phyloP scores from a whole-genome alignment of 78 protist species.

The Anaeramoeba flamelloides region DNA sequence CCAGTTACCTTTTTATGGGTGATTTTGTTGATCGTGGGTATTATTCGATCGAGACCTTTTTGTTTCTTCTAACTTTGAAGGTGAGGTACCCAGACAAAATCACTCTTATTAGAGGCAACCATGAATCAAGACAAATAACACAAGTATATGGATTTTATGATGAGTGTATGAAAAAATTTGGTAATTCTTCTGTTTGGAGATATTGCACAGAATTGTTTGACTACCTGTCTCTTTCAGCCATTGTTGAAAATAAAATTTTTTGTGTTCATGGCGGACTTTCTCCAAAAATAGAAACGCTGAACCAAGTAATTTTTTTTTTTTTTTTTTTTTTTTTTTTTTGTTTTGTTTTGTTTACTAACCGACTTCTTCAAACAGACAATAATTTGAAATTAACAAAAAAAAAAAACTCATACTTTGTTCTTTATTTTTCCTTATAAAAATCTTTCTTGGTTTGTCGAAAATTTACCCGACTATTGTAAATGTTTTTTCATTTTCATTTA shows the following conservation, averaged over 20 bases:
- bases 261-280: conserved; percentile 99
- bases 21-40: conserved; percentile 99
- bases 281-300: conserved; percentile 73
- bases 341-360: no score
- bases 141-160: conserved; percentile 99
- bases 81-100: conserved; percentile 40
- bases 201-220: conserved; percentile 95
- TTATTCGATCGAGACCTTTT: conserved; percentile 86
- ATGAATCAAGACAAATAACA: conserved; percentile 96
- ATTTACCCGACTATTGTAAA: no score
- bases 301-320: conserved; percentile 38
- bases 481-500: no score
- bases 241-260: conserved; percentile 79
- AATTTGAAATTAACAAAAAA: no score
- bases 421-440: no score
- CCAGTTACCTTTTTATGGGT: conserved; percentile 93
- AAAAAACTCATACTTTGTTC: no score
- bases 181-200: conserved; percentile 87
- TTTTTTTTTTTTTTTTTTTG: neutral
- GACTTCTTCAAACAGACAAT: no score
- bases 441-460: no score
- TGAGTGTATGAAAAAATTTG: conserved; percentile 94
- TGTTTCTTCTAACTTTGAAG: conserved; percentile 85
- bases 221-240: conserved; percentile 78
- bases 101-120: conserved; percentile 96